Evolutionary conservation across 805 yeast species (phyloP).

Genomic region (Tetrapisispora arboricola): DNA sequence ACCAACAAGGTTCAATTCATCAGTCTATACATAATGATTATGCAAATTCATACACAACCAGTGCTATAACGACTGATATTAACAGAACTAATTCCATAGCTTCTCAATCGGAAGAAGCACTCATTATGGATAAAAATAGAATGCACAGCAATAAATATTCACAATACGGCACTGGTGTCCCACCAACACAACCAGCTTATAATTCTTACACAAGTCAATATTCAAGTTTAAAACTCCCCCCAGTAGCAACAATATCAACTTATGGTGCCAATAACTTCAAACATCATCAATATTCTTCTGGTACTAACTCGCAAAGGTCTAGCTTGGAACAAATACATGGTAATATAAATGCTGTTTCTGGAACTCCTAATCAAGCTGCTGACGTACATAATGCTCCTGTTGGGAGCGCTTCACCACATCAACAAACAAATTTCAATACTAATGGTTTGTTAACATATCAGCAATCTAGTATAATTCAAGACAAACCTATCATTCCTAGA

Average conservation of each 20-base stretch:
- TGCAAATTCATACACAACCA: constrained; percentile 2
- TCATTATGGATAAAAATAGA: background rate
- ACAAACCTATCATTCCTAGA: background rate
- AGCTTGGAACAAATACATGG: background rate
- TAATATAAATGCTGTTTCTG: background rate
- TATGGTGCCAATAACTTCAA: background rate
- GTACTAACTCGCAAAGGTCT: background rate
- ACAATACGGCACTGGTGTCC: background rate
- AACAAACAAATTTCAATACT: background rate
- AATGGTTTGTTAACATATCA: background rate
- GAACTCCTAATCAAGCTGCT: background rate
- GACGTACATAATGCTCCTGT: background rate
- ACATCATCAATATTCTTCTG: background rate
- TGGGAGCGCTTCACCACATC: background rate
- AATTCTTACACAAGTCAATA: background rate
- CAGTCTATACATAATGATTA: background rate
- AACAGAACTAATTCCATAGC: constrained; percentile 2
- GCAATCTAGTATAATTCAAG: background rate
- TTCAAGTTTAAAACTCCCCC: constrained; percentile 3
- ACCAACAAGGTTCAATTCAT: background rate
- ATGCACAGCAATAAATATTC: background rate
- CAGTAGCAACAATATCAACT: constrained; percentile 24
- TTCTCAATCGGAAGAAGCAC: background rate
- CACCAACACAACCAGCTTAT: background rate
- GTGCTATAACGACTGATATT: background rate